Conservation (phyloP, 176 grass and related monocot genomes). For the Pontederia crassipes region DNA sequence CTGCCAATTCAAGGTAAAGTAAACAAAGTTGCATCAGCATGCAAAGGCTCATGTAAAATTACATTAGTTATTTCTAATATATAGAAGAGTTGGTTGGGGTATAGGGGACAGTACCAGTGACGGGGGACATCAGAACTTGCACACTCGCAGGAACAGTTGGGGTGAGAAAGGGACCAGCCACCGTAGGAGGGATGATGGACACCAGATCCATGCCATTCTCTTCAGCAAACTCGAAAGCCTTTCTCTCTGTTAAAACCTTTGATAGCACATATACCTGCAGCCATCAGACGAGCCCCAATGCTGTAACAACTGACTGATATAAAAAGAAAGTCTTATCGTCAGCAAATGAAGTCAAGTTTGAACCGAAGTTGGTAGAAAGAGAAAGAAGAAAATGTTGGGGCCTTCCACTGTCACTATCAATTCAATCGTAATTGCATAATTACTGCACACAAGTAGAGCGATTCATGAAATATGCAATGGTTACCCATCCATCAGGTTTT, state of each 20-base stretch:
- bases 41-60: background rate
- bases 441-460: no score
- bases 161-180: slow-evolving; percentile 69
- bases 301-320: no score
- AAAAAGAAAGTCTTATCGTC: no score
- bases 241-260: slow-evolving; percentile 63
- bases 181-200: slow-evolving; percentile 53
- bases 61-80: no score
- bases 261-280: slow-evolving; percentile 66
- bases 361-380: no score
- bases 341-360: no score
- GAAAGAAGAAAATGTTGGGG: no score
- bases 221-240: slow-evolving; percentile 51
- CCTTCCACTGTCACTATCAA: no score
- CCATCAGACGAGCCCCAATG: no score
- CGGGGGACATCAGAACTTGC: slow-evolving; percentile 58
- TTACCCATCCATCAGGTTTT: slow-evolving; percentile 74
- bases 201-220: slow-evolving; percentile 55
- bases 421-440: no score
- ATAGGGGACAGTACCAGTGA: slow-evolving; percentile 30
- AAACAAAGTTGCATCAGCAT: background rate
- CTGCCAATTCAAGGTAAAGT: slow-evolving; percentile 15
- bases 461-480: background rate
- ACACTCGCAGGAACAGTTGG: slow-evolving; percentile 61
- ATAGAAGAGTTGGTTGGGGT: background rate